Percentiles rank a stretch among this genome's conserved stretches.
Conservation (phyloP, 495 filamentous ascomycete species). For the Jackrogersella minutella region DNA sequence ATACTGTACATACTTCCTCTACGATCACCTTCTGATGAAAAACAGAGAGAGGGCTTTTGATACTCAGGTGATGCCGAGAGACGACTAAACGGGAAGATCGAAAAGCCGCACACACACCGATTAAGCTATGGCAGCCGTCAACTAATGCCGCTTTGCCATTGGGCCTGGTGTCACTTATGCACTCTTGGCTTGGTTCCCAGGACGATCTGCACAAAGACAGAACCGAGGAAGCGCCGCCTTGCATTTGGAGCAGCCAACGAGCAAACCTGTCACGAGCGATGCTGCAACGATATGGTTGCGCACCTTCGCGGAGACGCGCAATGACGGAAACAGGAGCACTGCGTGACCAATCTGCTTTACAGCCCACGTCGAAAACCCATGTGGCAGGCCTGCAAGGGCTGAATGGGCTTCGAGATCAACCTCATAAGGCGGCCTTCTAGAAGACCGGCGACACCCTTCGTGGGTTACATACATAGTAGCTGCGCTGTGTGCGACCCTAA, state of each 20-base stretch:
- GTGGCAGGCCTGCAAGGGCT: slow-evolving; percentile 40
- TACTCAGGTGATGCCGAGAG: slow-evolving; percentile 8
- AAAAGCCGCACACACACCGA: slow-evolving; percentile 7
- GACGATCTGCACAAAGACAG: slow-evolving; percentile 35
- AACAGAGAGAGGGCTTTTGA: not conserved
- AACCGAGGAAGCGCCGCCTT: slow-evolving; percentile 48
- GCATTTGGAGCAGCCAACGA: slow-evolving; percentile 42
- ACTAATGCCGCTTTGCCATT: slow-evolving; percentile 23
- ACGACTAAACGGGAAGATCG: slow-evolving; percentile 16
- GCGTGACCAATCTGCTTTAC: slow-evolving; percentile 21
- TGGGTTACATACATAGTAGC: slow-evolving; percentile 11
- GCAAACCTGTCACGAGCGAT: slow-evolving; percentile 33
- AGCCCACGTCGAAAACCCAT: slow-evolving; percentile 27
- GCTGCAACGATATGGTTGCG: slow-evolving; percentile 29
- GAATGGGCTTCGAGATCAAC: slow-evolving; percentile 15
- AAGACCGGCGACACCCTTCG: slow-evolving; percentile 21
- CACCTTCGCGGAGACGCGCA: slow-evolving; percentile 30
- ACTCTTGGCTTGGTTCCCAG: slow-evolving; percentile 14
- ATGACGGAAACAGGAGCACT: slow-evolving; percentile 41
- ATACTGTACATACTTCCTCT: not conserved
- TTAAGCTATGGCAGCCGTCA: slow-evolving; percentile 4
- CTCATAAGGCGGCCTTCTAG: slow-evolving; percentile 36
- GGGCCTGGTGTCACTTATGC: slow-evolving; percentile 16
- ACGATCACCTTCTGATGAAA: not conserved
- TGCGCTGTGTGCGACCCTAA: slow-evolving; percentile 18